Evolutionary conservation across 148 eudicot species (phyloP).

Genomic region (Vaccinium darrowii): DNA sequence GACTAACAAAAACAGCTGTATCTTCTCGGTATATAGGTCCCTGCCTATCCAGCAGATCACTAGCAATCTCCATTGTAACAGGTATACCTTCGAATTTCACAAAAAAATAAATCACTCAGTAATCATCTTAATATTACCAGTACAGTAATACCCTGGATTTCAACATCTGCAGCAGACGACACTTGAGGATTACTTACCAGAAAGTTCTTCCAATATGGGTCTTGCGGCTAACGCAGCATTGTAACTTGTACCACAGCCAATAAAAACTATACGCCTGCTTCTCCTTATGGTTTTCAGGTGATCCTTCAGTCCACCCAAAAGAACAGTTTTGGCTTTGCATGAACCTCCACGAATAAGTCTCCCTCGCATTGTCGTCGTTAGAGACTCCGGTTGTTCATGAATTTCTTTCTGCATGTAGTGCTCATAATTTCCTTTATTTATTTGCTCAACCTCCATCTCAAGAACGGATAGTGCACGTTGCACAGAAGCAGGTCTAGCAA

Average conservation of each 20-base stretch:
- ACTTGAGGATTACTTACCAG: slow-evolving; percentile 49
- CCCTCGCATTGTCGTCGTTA: slow-evolving; percentile 94
- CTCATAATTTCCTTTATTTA: slow-evolving; percentile 83
- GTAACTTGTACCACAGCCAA: slow-evolving; percentile 99
- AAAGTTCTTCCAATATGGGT: slow-evolving; percentile 95
- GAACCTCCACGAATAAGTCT: slow-evolving; percentile 94
- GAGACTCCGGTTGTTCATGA: slow-evolving; percentile 89
- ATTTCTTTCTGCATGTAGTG: slow-evolving; percentile 96
- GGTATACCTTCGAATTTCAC: slow-evolving; percentile 65
- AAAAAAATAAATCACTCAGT: not conserved
- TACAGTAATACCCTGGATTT: not conserved
- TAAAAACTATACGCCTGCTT: slow-evolving; percentile 89
- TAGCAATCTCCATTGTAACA: slow-evolving; percentile 94
- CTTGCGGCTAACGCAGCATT: slow-evolving; percentile 98
- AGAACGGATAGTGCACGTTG: slow-evolving; percentile 81
- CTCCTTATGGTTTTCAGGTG: slow-evolving; percentile 93
- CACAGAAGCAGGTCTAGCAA: slow-evolving; percentile 54
- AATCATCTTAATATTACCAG: not conserved
- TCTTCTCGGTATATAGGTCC: slow-evolving; percentile 98
- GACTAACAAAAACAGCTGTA: slow-evolving; percentile 95
- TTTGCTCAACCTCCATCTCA: slow-evolving; percentile 97
- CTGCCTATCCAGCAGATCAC: slow-evolving; percentile 97
- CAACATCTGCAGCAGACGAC: slow-evolving; percentile 13
- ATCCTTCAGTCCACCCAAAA: slow-evolving; percentile 93
- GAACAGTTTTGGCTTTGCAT: slow-evolving; percentile 77